A percentile compares a stretch with the other conserved stretches of the same genome.
Evolutionary conservation across 1,284 basidiomycete species (phyloP).

Genomic region (Psilocybe mexicana): DNA sequence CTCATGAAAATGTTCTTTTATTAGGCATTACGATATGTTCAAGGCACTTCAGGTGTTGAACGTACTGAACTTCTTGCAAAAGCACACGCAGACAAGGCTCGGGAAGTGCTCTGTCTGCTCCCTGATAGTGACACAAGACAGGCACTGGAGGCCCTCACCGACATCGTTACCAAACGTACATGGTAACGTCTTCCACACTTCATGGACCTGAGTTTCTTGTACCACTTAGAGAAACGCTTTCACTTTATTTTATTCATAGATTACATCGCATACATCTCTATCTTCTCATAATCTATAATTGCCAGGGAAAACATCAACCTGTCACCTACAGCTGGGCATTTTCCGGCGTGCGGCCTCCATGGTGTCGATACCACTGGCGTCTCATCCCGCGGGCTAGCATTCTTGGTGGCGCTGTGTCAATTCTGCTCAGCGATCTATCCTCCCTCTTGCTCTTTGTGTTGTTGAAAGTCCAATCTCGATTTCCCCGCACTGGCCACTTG

Average conservation of each 20-base stretch:
- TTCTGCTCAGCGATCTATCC: too few relatives aligned
- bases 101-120: conserved; percentile 68
- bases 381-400: too few relatives aligned
- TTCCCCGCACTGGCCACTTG: too few relatives aligned
- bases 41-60: conserved; percentile 74
- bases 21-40: conserved; percentile 77
- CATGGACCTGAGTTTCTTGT: conserved; percentile 1
- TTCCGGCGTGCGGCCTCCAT: neutral
- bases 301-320: neutral
- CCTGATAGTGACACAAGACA: conserved; percentile 82
- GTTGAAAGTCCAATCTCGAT: too few relatives aligned
- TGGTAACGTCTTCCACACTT: conserved; percentile 8
- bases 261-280: conserved; percentile 5
- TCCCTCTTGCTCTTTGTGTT: too few relatives aligned
- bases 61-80: conserved; percentile 80
- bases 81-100: conserved; percentile 79
- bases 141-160: conserved; percentile 68
- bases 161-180: conserved; percentile 50
- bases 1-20: neutral
- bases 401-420: too few relatives aligned
- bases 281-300: conserved; percentile 5
- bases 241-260: conserved; percentile 18
- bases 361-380: too few relatives aligned
- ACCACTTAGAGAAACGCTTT: conserved; percentile 12
- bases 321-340: neutral